A percentile compares a stretch with the other conserved stretches of the same genome.
phyloP scores from a whole-genome alignment of 2,329 filamentous ascomycete genomes.

The Aspergillus pseudonomiae region DNA sequence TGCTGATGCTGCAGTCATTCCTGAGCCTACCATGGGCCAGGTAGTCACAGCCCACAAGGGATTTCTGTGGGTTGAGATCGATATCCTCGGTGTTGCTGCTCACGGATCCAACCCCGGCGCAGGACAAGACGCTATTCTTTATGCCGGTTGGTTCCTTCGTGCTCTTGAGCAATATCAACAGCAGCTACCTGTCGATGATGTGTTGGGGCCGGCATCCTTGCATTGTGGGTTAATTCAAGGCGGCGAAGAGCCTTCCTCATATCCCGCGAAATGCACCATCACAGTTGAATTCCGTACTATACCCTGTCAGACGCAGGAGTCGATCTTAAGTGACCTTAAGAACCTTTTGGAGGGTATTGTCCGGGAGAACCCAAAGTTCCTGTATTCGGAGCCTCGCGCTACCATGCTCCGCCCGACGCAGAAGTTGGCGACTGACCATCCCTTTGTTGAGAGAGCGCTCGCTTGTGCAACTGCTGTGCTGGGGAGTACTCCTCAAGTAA shows the following conservation, averaged over 20 bases:
- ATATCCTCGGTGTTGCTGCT: constrained; percentile 39
- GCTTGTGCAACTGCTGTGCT: constrained; percentile 32
- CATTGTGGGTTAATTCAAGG: constrained; percentile 55
- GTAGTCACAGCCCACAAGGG: constrained; percentile 55
- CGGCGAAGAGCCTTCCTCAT: constrained; percentile 57
- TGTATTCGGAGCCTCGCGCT: constrained; percentile 41
- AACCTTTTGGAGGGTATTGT: constrained; percentile 39
- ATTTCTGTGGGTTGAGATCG: constrained; percentile 45
- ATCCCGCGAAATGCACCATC: constrained; percentile 54
- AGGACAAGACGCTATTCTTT: constrained; percentile 55
- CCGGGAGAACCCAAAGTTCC: constrained; percentile 41
- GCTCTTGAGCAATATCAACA: constrained; percentile 49
- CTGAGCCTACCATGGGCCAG: constrained; percentile 50
- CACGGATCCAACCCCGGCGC: constrained; percentile 43
- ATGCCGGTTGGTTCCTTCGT: constrained; percentile 52
- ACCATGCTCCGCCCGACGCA: constrained; percentile 50
- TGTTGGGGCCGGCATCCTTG: constrained; percentile 45
- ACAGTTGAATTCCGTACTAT: constrained; percentile 55
- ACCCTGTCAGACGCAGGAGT: constrained; percentile 45
- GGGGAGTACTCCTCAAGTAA: constrained; percentile 28
- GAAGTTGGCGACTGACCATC: constrained; percentile 44
- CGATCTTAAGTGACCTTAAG: constrained; percentile 43
- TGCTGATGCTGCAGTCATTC: constrained; percentile 56
- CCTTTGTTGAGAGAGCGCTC: constrained; percentile 41
- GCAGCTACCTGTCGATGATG: constrained; percentile 38